Evolutionary conservation across 106 monocot genomes (phyloP).

Genomic region (Platanthera guangdongensis): DNA sequence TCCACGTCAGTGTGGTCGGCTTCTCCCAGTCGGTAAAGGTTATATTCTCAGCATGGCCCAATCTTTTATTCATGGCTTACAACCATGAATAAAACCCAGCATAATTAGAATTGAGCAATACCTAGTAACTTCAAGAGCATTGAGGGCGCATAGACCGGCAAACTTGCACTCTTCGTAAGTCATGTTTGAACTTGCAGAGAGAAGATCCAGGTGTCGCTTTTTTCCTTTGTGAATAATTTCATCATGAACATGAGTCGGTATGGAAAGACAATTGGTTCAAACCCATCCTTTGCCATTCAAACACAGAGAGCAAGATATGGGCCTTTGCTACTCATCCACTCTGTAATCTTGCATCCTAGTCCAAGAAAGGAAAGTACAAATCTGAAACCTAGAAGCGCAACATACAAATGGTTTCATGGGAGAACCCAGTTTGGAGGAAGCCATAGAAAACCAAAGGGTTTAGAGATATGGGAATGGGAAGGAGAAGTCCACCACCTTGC

Average conservation of each 20-base stretch:
- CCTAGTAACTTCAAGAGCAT: constrained; percentile 69
- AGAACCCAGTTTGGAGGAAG: not conserved
- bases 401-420: constrained; percentile 23
- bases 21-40: no score
- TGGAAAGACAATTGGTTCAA: constrained; percentile 72
- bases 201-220: constrained; percentile 54
- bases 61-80: no score
- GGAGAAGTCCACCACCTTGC: constrained; percentile 42
- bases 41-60: no score
- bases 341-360: constrained; percentile 52
- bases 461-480: not conserved
- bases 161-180: constrained; percentile 69
- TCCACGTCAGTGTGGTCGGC: no score
- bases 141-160: constrained; percentile 75
- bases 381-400: constrained; percentile 70
- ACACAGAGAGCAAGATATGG: constrained; percentile 82
- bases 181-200: constrained; percentile 81
- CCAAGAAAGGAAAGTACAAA: constrained; percentile 53
- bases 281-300: constrained; percentile 90
- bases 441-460: no score
- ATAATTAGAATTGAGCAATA: not conserved
- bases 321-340: constrained; percentile 70
- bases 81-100: no score
- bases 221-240: constrained; percentile 51
- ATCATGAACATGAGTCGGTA: constrained; percentile 42